Conservation (phyloP, 495 filamentous ascomycete genomes). For the Sordaria brevicollis region DNA sequence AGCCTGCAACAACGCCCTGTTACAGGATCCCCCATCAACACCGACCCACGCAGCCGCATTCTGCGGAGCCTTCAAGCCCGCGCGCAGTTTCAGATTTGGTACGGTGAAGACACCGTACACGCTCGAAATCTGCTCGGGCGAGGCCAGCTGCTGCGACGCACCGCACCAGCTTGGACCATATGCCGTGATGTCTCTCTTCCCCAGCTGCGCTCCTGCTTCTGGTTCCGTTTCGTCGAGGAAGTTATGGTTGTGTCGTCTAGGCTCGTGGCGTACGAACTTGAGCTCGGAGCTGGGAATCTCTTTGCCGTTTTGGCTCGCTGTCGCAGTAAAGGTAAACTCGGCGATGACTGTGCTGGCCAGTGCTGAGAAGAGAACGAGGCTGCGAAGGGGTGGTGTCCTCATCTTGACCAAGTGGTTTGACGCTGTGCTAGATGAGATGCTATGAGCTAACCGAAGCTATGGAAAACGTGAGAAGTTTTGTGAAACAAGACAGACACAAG, state of each 20-base stretch:
- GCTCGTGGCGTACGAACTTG: conserved; percentile 10
- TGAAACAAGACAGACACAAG: background rate
- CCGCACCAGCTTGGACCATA: conserved; percentile 25
- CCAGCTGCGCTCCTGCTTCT: background rate
- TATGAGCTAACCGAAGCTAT: background rate
- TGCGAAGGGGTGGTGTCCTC: conserved; percentile 4
- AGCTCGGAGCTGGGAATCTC: conserved; percentile 4
- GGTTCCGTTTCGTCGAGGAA: background rate
- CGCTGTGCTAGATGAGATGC: background rate
- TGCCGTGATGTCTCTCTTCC: conserved; percentile 10
- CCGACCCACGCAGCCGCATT: conserved; percentile 21
- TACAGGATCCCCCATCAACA: conserved; percentile 22
- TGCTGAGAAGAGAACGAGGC: conserved; percentile 3
- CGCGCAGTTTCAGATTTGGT: conserved; percentile 14
- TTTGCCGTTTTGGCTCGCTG: conserved; percentile 5
- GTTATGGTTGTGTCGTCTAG: conserved; percentile 8
- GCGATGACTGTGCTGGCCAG: conserved; percentile 6
- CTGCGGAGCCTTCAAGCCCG: conserved; percentile 10
- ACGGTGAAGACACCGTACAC: conserved; percentile 16
- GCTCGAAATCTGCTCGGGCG: conserved; percentile 10
- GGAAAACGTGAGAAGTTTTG: background rate
- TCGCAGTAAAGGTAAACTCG: conserved; percentile 12
- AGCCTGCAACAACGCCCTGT: conserved; percentile 14
- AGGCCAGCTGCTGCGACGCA: conserved; percentile 12
- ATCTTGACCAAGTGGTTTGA: background rate